These are phyloP conservation scores for Coemansia sp. DNA, from an alignment of 192 early-diverging fungal genomes.

Conservation along the genomic window DNA sequence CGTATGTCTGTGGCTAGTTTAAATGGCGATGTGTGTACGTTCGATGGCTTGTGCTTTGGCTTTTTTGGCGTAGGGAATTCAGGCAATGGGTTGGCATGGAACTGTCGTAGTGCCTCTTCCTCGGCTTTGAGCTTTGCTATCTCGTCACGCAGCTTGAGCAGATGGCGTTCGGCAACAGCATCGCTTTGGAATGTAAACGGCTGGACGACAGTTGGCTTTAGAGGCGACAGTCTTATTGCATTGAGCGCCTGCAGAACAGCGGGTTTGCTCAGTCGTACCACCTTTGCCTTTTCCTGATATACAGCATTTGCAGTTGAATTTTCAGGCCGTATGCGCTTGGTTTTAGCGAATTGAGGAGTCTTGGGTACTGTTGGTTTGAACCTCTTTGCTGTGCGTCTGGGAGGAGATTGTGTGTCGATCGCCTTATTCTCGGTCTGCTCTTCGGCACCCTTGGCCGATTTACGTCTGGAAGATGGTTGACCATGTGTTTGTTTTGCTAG, in stretches of 20 bases:
- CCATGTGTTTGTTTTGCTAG: conserved; percentile 28
- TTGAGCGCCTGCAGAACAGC: not conserved
- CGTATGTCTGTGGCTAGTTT: conserved; percentile 59
- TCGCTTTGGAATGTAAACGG: conserved; percentile 67
- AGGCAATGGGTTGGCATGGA: conserved; percentile 61
- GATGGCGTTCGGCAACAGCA: conserved; percentile 57
- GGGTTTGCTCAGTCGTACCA: conserved; percentile 2
- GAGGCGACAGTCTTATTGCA: conserved; percentile 20
- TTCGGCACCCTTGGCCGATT: conserved; percentile 1
- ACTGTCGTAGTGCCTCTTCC: conserved; percentile 47
- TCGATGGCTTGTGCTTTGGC: conserved; percentile 26
- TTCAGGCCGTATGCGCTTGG: conserved; percentile 35
- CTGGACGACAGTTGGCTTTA: conserved; percentile 39
- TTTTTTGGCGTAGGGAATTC: conserved; percentile 57
- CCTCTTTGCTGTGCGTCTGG: conserved; percentile 13
- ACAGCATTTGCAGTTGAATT: conserved; percentile 1
- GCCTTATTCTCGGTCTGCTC: not conserved
- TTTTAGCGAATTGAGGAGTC: conserved; percentile 51
- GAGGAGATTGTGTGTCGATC: conserved; percentile 12
- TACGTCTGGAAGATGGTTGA: conserved; percentile 21
- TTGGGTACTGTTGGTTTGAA: conserved; percentile 34
- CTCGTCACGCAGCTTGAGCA: conserved; percentile 58
- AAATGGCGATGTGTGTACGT: conserved; percentile 62
- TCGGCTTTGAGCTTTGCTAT: conserved; percentile 52
- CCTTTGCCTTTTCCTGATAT: not conserved